These are phyloP conservation scores for Diaporthe velutina DNA, from an alignment of 2,329 filamentous ascomycete genomes.

Conservation along the genomic window DNA sequence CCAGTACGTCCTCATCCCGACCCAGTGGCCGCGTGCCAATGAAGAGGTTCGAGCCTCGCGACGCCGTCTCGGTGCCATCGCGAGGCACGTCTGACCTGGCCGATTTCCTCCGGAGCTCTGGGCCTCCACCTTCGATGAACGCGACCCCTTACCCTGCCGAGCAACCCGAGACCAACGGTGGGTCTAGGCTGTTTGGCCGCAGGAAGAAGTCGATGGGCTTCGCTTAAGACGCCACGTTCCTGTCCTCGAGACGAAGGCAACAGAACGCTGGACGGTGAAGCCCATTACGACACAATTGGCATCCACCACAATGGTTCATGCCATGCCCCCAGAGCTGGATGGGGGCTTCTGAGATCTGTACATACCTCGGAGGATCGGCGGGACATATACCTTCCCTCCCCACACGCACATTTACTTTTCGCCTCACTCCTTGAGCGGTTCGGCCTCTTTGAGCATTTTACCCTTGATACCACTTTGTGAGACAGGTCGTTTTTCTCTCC, in stretches of 20 bases:
- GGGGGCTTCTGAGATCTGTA: slow-evolving; percentile 2
- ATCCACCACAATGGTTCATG: not conserved
- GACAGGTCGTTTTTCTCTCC: not conserved
- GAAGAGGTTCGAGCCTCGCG: slow-evolving; percentile 71
- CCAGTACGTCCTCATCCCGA: slow-evolving; percentile 32
- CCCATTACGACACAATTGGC: not conserved
- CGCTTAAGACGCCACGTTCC: not conserved
- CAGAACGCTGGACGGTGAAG: not conserved
- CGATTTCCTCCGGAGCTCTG: slow-evolving; percentile 78
- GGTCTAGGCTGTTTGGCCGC: slow-evolving; percentile 37
- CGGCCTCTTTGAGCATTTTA: slow-evolving; percentile 29
- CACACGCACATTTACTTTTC: slow-evolving; percentile 1
- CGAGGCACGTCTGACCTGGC: slow-evolving; percentile 77
- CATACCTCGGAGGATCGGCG: slow-evolving; percentile 19
- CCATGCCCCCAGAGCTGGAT: not conserved
- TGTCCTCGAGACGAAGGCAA: not conserved
- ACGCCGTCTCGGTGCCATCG: slow-evolving; percentile 56
- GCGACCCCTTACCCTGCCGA: slow-evolving; percentile 5
- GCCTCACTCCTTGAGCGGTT: slow-evolving; percentile 24
- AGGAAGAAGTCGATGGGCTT: slow-evolving; percentile 38
- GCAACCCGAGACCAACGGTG: slow-evolving; percentile 18
- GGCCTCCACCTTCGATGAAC: slow-evolving; percentile 63
- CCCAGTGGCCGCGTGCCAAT: slow-evolving; percentile 58
- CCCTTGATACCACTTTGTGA: slow-evolving; percentile 29
- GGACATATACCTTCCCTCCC: not conserved